Conservation (phyloP, 129 eudicot species). For the Kitagawia praeruptora region DNA sequence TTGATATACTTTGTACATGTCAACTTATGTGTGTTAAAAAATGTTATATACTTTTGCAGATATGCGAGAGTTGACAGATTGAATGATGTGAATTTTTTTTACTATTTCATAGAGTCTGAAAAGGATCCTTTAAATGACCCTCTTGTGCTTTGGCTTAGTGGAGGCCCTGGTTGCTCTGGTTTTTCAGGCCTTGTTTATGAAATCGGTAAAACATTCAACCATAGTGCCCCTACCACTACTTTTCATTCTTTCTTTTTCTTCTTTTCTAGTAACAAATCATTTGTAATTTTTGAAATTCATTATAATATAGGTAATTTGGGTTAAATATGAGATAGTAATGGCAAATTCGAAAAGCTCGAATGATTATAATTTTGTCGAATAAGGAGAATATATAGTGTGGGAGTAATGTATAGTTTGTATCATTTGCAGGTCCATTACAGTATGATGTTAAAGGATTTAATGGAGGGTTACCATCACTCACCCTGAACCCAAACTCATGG, state of each 20-base stretch:
- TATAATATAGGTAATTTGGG: too few species aligned
- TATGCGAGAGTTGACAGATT: conserved; percentile 5
- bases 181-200: conserved; percentile 13
- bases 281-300: too few species aligned
- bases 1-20: too few species aligned
- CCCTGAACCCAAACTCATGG: conserved; percentile 6
- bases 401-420: background rate
- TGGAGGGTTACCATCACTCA: conserved; percentile 10
- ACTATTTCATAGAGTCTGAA: conserved; percentile 8
- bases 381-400: background rate
- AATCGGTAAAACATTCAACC: background rate
- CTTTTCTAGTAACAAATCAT: background rate
- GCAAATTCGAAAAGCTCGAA: too few species aligned
- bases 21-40: too few species aligned
- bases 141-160: conserved; percentile 17
- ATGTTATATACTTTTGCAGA: background rate
- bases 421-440: conserved; percentile 4
- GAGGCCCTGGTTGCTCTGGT: conserved; percentile 19
- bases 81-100: conserved; percentile 11
- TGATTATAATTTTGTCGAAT: background rate
- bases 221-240: background rate
- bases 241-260: too few species aligned
- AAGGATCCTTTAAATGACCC: conserved; percentile 11
- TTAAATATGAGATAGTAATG: background rate
- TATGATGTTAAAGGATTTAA: background rate